Conservation (phyloP, 1,139 yeast species). For the Debaryomycetaceae sp. region DNA sequence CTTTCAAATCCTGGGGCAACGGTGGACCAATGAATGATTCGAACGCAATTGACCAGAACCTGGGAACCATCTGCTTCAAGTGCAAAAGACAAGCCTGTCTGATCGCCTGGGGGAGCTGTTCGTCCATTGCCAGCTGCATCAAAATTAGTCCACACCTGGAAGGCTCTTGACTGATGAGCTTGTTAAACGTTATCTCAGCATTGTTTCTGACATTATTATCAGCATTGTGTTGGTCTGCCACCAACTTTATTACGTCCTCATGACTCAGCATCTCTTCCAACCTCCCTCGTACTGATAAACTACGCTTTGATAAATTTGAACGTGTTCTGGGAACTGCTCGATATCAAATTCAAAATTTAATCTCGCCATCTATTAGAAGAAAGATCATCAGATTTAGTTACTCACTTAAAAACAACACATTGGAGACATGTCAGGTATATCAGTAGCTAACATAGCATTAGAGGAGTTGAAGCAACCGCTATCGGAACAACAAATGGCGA, state of each 20-base stretch:
- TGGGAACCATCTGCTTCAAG: conserved; percentile 65
- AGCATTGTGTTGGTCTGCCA: conserved; percentile 32
- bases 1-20: conserved; percentile 51
- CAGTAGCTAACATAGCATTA: conserved; percentile 32
- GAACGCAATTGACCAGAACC: conserved; percentile 84
- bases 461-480: conserved; percentile 55
- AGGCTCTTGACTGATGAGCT: conserved; percentile 27
- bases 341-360: neutral
- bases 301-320: no score
- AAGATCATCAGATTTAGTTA: neutral
- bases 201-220: conserved; percentile 32
- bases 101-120: conserved; percentile 22
- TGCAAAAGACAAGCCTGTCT: conserved; percentile 71
- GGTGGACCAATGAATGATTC: conserved; percentile 72
- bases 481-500: conserved; percentile 67
- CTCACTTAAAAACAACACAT: no score
- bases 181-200: conserved; percentile 35
- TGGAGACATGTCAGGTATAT: conserved; percentile 6
- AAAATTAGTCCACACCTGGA: conserved; percentile 26
- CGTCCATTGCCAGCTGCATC: conserved; percentile 22
- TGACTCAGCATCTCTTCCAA: neutral
- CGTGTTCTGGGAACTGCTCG: no score
- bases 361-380: neutral
- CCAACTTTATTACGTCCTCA: conserved; percentile 11
- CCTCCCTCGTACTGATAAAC: neutral